These are phyloP conservation scores for Phytophthora pistaciae DNA, from an alignment of 352 stramenopile species.

Conservation along the genomic window DNA sequence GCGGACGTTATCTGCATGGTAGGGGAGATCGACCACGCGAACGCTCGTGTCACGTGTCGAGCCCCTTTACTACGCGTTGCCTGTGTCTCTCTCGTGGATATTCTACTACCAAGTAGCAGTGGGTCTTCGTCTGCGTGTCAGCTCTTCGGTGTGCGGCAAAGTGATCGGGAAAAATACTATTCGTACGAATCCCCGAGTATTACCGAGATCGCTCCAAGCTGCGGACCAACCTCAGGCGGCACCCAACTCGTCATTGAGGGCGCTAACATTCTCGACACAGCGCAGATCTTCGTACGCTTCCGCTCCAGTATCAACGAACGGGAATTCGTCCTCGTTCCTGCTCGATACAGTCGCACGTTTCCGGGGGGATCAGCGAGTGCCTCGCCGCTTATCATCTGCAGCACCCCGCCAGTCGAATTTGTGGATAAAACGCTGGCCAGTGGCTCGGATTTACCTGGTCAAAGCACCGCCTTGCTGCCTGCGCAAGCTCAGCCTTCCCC, in stretches of 20 bases:
- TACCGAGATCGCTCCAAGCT: conserved; percentile 63
- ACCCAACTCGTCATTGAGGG: conserved; percentile 72
- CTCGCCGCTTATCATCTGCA: conserved; percentile 68
- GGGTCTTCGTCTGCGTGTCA: conserved; percentile 29
- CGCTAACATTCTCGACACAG: conserved; percentile 71
- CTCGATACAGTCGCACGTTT: conserved; percentile 62
- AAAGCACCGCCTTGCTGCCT: conserved; percentile 8
- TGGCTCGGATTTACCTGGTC: conserved; percentile 5
- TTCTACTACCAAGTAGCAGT: conserved; percentile 45
- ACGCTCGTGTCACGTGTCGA: conserved; percentile 54
- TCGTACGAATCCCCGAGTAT: conserved; percentile 80
- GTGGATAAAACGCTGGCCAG: conserved; percentile 45
- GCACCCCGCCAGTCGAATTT: conserved; percentile 63
- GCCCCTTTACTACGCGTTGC: conserved; percentile 60
- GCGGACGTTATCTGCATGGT: conserved; percentile 45
- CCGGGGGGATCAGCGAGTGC: conserved; percentile 61
- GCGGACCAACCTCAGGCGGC: conserved; percentile 58
- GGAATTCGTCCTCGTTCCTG: conserved; percentile 69
- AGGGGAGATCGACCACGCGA: conserved; percentile 66
- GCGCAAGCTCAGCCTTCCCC: conserved; percentile 24
- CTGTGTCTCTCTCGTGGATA: conserved; percentile 52
- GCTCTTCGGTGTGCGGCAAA: conserved; percentile 34
- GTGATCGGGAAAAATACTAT: conserved; percentile 70
- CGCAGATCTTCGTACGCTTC: conserved; percentile 83
- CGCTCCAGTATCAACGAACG: conserved; percentile 67